Evolutionary conservation across 192 early-diverging fungal genomes (phyloP).

Genomic region (Phlyctochytrium bullatum): DNA sequence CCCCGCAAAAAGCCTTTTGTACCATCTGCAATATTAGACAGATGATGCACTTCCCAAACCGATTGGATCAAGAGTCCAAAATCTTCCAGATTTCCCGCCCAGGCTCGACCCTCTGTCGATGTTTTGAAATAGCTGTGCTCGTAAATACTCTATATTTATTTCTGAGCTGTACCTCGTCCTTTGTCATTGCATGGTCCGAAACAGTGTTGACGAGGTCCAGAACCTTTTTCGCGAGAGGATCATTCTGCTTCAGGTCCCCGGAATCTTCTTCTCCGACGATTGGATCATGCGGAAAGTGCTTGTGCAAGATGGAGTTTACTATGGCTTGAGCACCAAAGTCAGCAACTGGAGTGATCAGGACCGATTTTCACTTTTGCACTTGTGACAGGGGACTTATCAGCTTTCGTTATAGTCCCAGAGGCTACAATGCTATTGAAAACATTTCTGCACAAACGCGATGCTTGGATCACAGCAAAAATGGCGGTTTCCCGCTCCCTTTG

Average conservation of each 20-base stretch:
- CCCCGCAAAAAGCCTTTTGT: slow-evolving; percentile 98
- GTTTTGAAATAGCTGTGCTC: too few relatives aligned
- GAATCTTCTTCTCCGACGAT: slow-evolving; percentile 97
- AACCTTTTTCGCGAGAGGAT: slow-evolving; percentile 72
- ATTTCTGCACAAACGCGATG: slow-evolving; percentile 81
- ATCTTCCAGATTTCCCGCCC: slow-evolving; percentile 72
- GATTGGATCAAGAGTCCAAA: slow-evolving; percentile 66
- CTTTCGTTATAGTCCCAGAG: slow-evolving; percentile 82
- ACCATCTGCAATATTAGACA: slow-evolving; percentile 67
- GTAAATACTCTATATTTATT: too few relatives aligned
- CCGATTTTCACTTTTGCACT: slow-evolving; percentile 50
- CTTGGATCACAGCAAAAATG: slow-evolving; percentile 84
- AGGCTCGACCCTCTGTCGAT: too few relatives aligned
- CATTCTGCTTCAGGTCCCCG: slow-evolving; percentile 75
- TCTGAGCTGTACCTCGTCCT: slow-evolving; percentile 63
- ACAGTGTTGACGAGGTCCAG: slow-evolving; percentile 74
- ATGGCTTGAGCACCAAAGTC: slow-evolving; percentile 96
- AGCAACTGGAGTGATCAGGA: slow-evolving; percentile 62
- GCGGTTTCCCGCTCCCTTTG: slow-evolving; percentile 52
- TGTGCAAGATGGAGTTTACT: slow-evolving; percentile 75
- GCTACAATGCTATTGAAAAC: slow-evolving; percentile 86
- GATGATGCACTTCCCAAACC: slow-evolving; percentile 22
- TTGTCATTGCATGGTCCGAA: slow-evolving; percentile 51
- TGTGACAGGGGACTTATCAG: slow-evolving; percentile 95
- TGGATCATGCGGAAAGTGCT: slow-evolving; percentile 80